Evolutionary conservation across 2,329 filamentous ascomycete genomes (phyloP), one percentile per base, ranked within the genome.

Genomic region (Zasmidium cellare): DNA sequence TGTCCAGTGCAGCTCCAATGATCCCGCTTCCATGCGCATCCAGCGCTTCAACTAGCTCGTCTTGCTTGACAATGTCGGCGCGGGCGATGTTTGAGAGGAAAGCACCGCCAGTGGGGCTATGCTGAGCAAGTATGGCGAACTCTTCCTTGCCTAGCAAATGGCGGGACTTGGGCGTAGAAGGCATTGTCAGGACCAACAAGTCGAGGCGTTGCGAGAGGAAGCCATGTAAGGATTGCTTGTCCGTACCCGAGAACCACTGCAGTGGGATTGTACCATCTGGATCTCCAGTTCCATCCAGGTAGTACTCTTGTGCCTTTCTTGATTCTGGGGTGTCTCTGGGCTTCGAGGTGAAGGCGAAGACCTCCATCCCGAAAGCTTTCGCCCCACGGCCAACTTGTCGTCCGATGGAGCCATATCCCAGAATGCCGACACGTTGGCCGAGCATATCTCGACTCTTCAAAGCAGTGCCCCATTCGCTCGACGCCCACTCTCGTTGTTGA

Each of bases 341-440:
- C 22, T 83, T 83, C 0, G 88, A 84, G 0, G 89, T 92, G 75
- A 88, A 91, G 0, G 88, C 89, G 69, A 90, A 80, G 0, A 92
- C 82, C 20, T 84, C 79, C 80, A 90, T 86, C 23, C 88, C 89
- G 79, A 69, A 50, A 6, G 65, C 64, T 31, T 65, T 59, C 14
- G 61, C 67, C 25, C 66, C 63, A 7, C 66, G 55, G 25, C 52
- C 68, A 23, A 67, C 80, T 71, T 85, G 83, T 56, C 83, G 74
- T 16, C 83, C 83, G 60, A 86, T 85, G 65, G 79, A 82, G 9
- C 83, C 83, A 62, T 86, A 86, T 1, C 83, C 83, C 7, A 85
- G 66, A 16, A 87, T 81, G 0, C 84, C 84, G 11, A 87, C 75
- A 22, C 79, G 75, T 66, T 82, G 81, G 0, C 82, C 82, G 0